Evolutionary conservation across 176 grass and related monocot genomes (phyloP).

Genomic region (Eragrostis curvula): DNA sequence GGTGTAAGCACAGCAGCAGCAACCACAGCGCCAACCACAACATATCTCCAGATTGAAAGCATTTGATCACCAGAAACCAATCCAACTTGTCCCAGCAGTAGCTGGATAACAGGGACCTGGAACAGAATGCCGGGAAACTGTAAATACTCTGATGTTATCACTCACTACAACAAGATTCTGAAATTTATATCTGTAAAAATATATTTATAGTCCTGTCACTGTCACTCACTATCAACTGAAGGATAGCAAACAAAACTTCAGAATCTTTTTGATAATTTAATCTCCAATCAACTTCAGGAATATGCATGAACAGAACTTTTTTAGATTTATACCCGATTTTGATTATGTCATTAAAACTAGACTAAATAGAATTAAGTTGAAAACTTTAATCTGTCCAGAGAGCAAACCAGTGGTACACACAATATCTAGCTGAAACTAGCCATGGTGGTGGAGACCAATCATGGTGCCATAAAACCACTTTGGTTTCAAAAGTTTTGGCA

Average conservation of each 20-base stretch:
- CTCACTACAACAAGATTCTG: background rate
- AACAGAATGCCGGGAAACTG: slow-evolving; percentile 39
- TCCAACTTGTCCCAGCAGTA: slow-evolving; percentile 87
- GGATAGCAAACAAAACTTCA: slow-evolving; percentile 2
- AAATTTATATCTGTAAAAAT: background rate
- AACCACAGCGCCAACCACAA: slow-evolving; percentile 88
- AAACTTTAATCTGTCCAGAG: background rate
- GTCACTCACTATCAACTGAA: background rate
- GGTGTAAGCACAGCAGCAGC: slow-evolving; percentile 94
- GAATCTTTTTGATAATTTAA: no score
- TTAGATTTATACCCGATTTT: background rate
- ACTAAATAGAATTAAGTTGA: background rate
- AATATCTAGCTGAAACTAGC: background rate
- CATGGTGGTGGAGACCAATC: background rate
- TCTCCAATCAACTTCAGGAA: background rate
- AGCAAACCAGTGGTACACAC: background rate
- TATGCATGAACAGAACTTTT: background rate
- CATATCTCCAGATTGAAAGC: slow-evolving; percentile 99
- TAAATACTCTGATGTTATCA: no score
- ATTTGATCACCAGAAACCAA: slow-evolving; percentile 87
- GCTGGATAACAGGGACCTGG: slow-evolving; percentile 94
- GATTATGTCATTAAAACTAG: background rate
- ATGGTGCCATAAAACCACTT: background rate
- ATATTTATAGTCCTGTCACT: background rate
- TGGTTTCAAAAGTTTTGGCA: background rate